phyloP scores from a whole-genome alignment of 2,329 filamentous ascomycete species.

The Harringtonia lauricola region DNA sequence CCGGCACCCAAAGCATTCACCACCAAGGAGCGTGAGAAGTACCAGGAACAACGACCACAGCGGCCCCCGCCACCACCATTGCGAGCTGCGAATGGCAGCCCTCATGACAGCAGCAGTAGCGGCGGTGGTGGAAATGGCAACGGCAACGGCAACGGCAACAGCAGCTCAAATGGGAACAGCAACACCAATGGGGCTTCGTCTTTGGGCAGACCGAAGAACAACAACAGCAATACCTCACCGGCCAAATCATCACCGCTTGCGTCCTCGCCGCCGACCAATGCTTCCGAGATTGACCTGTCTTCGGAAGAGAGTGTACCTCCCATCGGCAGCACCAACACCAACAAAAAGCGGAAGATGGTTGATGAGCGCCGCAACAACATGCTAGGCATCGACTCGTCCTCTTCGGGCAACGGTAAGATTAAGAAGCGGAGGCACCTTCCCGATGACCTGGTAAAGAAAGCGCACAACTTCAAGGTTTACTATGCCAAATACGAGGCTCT shows the following conservation, averaged over 20 bases:
- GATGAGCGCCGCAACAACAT: slow-evolving; percentile 8
- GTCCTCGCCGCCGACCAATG: slow-evolving; percentile 55
- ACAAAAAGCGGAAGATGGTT: slow-evolving; percentile 33
- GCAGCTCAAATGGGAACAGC: background rate
- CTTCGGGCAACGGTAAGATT: slow-evolving; percentile 5
- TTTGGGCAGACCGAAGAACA: slow-evolving; percentile 29
- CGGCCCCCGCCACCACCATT: background rate
- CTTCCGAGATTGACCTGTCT: slow-evolving; percentile 44
- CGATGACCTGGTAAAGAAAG: slow-evolving; percentile 39
- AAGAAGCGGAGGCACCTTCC: slow-evolving; percentile 23
- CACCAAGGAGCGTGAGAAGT: slow-evolving; percentile 3
- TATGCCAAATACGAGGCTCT: slow-evolving; percentile 47
- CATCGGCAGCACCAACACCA: slow-evolving; percentile 16
- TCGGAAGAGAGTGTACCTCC: slow-evolving; percentile 14
- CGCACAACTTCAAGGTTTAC: slow-evolving; percentile 41
- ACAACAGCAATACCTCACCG: slow-evolving; percentile 35
- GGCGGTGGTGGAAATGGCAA: background rate
- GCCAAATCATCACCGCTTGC: slow-evolving; percentile 54
- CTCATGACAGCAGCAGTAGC: slow-evolving; percentile 11
- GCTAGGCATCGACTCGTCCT: slow-evolving; percentile 14
- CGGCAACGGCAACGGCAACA: too few relatives aligned
- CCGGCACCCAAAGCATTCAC: slow-evolving; percentile 4
- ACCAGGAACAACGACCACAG: background rate
- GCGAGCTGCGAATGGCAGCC: slow-evolving; percentile 31
- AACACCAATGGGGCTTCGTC: background rate